Evolutionary conservation across 768 basidiomycete species (phyloP), one percentile per base, ranked within the genome.

Genomic region (Paxillus ammoniavirescens): DNA sequence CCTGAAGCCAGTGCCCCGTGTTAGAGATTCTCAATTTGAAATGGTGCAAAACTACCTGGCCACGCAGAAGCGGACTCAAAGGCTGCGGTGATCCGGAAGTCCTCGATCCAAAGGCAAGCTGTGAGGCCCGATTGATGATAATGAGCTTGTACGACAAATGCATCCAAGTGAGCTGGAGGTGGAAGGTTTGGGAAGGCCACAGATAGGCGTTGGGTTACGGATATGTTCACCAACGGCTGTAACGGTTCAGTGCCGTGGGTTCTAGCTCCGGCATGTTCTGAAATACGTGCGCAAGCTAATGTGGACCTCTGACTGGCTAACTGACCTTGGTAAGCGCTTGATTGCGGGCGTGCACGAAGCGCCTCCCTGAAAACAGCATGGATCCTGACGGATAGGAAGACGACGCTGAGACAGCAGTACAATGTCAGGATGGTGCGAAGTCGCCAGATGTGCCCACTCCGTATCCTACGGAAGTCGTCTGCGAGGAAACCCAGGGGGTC

Each of bases 21-120:
- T 26, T 45, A 43, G 43, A 12, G 42, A 26, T 26, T 10, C 26
- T 23, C 4, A 26, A 17, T 23, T 6, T 28, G 23, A 44, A 28
- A 44, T 28, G 1, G 18, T n/a, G 12, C 18, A 10, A 42, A 47
- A 59, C 40, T 58, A 78, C 80, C 82, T 50, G 70, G 63, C 82
- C 82, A 84, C 7, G 61, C 52, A 0, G 63, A 45, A 21, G 66
- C 66, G 73, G 80, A 79, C 0, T 52, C 50, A 17, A 72, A 56
- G 0, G 79, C 55, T 14, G 60, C 49, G 14, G 71, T 69, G 14
- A 82, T 17, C 3, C 66, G 65, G 13, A 45, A 49, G 44, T 77
- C 77, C 12, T 67, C 57, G 13, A 71, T 64, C 82, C 82, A 82
- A 15, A 81, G 62, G 62, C 82, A 83, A 36, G 81, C 82, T 0